These are phyloP conservation scores for Ophiostoma ulmi DNA, from an alignment of 2,329 filamentous ascomycete genomes.

Conservation along the genomic window DNA sequence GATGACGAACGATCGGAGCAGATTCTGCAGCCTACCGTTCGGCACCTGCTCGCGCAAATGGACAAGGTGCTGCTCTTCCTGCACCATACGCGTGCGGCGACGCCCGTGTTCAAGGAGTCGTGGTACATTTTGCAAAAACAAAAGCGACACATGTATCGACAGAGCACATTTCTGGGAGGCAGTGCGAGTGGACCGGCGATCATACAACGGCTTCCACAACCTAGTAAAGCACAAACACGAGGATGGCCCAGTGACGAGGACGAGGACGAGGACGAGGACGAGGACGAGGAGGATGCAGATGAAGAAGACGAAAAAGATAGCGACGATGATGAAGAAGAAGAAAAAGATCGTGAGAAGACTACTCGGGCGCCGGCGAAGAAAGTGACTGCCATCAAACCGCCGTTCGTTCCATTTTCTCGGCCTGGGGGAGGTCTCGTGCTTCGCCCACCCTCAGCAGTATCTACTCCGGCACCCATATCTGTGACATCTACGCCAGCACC, in stretches of 20 bases:
- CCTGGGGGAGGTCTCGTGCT: not conserved
- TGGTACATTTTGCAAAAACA: not conserved
- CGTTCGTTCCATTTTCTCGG: not conserved
- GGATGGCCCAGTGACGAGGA: not conserved
- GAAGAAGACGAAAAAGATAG: constrained; percentile 19
- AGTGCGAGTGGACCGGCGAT: not conserved
- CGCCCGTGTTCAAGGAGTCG: not conserved
- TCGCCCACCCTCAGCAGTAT: not conserved
- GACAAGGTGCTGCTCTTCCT: constrained; percentile 66
- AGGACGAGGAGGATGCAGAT: not conserved
- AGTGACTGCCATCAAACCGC: not conserved
- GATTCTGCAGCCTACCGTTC: constrained; percentile 62
- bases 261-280: not conserved
- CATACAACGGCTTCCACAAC: not conserved
- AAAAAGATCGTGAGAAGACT: not conserved
- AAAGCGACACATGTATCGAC: not conserved
- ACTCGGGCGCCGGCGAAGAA: not conserved
- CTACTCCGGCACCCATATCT: not conserved
- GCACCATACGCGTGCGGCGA: constrained; percentile 58
- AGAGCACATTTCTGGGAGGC: not conserved
- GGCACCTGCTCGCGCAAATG: constrained; percentile 64
- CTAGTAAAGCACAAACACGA: constrained; percentile 9
- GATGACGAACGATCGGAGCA: constrained; percentile 64
- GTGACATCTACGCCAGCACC: not conserved
- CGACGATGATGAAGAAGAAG: constrained; percentile 20